Evolutionary conservation across 2,329 filamentous ascomycete species (phyloP).

Genomic region (Myriosclerotinia curreyana): DNA sequence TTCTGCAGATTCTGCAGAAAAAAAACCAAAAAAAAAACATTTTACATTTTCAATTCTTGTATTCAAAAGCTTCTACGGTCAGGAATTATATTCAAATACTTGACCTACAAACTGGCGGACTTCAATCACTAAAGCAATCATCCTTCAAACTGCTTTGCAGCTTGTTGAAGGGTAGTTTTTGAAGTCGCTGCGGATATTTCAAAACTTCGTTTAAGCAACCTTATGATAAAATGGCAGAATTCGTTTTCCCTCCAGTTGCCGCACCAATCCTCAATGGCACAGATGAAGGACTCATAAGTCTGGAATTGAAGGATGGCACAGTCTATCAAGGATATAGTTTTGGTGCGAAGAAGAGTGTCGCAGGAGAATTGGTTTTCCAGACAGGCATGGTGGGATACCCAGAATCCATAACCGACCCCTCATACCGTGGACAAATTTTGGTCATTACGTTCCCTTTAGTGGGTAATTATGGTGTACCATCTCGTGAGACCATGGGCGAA

Average conservation of each 20-base stretch:
- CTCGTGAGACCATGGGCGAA: slow-evolving; percentile 78
- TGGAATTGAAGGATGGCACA: slow-evolving; percentile 90
- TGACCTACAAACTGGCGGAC: slow-evolving; percentile 18
- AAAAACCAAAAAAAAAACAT: not conserved
- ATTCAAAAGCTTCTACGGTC: not conserved
- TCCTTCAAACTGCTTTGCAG: slow-evolving; percentile 27
- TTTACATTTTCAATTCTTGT: slow-evolving; percentile 1
- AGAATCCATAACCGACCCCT: slow-evolving; percentile 85
- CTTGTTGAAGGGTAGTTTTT: slow-evolving; percentile 25
- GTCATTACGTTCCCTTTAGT: slow-evolving; percentile 95
- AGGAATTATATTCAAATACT: not conserved
- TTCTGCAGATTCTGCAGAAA: slow-evolving; percentile 7
- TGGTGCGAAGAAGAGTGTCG: slow-evolving; percentile 88
- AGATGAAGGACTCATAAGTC: slow-evolving; percentile 67
- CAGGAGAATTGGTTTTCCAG: slow-evolving; percentile 98
- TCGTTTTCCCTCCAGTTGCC: slow-evolving; percentile 31
- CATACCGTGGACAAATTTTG: slow-evolving; percentile 88
- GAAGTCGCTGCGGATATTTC: slow-evolving; percentile 7
- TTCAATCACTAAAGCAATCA: slow-evolving; percentile 18
- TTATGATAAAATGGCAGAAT: slow-evolving; percentile 23
- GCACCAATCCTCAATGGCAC: slow-evolving; percentile 29
- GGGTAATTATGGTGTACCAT: slow-evolving; percentile 96
- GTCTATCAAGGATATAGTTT: slow-evolving; percentile 96
- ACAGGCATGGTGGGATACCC: slow-evolving; percentile 99
- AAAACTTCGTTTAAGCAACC: not conserved